These are phyloP conservation scores for Cocos nucifera DNA, from an alignment of 176 grass and related monocot genomes.

Conservation along the genomic window DNA sequence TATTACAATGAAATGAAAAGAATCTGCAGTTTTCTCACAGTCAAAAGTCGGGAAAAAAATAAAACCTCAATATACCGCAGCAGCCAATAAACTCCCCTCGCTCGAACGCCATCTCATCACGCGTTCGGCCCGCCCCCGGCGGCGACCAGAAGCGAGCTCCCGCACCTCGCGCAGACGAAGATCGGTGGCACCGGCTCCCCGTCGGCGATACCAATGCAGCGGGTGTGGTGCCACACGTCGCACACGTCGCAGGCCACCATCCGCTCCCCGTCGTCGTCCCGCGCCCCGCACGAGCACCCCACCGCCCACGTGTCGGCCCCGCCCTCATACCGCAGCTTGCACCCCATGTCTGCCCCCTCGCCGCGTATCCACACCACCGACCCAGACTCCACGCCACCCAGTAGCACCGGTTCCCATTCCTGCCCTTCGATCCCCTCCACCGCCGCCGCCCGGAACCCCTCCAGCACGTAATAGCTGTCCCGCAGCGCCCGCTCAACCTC, in stretches of 20 bases:
- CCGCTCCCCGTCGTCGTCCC: constrained; percentile 80
- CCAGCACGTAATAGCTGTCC: constrained; percentile 75
- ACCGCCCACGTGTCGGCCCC: constrained; percentile 47
- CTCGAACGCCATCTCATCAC: too few relatives aligned
- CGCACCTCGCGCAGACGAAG: constrained; percentile 67
- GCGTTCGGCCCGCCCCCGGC: neutral
- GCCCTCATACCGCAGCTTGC: constrained; percentile 41
- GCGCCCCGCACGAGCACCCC: constrained; percentile 48
- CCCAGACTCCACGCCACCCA: constrained; percentile 81
- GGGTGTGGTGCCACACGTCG: constrained; percentile 66
- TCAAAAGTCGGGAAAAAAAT: too few relatives aligned
- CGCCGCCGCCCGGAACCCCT: constrained; percentile 42
- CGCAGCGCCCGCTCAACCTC: constrained; percentile 51
- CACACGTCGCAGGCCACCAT: constrained; percentile 80
- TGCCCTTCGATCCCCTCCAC: constrained; percentile 65
- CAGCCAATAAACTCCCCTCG: too few relatives aligned
- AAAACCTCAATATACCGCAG: too few relatives aligned
- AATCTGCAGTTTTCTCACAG: too few relatives aligned
- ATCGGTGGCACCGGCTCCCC: constrained; percentile 36
- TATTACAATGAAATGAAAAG: too few relatives aligned
- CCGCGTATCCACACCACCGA: constrained; percentile 41
- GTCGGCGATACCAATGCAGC: constrained; percentile 56
- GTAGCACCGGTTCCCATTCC: constrained; percentile 81
- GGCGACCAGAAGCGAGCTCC: constrained; percentile 29
- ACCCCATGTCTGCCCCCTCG: constrained; percentile 48